These are phyloP conservation scores for Solanum aculeatissimum DNA, from an alignment of 305 asterid species.

Conservation along the genomic window DNA sequence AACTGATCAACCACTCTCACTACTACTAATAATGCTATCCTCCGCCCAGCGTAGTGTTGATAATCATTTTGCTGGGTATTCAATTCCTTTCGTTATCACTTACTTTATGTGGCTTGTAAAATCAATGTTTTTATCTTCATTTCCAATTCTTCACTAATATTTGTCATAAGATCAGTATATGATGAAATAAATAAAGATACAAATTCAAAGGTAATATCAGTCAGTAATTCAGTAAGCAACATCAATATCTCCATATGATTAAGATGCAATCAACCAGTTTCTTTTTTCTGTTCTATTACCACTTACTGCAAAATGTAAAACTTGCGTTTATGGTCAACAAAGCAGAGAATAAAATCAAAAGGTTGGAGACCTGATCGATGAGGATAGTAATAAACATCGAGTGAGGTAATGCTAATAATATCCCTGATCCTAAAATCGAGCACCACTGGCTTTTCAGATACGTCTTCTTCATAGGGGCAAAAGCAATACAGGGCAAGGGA, in stretches of 20 bases:
- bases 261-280: background rate
- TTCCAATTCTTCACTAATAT: background rate
- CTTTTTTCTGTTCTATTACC: background rate
- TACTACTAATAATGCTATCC: background rate
- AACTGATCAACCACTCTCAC: background rate
- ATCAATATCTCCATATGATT: background rate
- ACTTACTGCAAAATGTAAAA: background rate
- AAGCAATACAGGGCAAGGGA: conserved; percentile 87
- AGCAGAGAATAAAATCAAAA: background rate
- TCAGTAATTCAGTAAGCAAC: background rate
- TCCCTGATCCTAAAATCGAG: background rate
- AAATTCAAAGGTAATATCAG: background rate
- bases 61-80: background rate
- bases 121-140: background rate
- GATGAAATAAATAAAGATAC: background rate
- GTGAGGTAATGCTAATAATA: background rate
- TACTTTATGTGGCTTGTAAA: background rate
- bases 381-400: background rate
- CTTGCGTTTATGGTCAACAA: background rate
- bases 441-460: background rate
- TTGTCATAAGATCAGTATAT: background rate
- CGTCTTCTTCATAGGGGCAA: conserved; percentile 47
- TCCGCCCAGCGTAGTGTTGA: background rate
- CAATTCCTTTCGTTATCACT: background rate
- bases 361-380: background rate